These are phyloP conservation scores for Kuraishia capsulata DNA, from an alignment of 805 yeast genomes.

Conservation along the genomic window DNA sequence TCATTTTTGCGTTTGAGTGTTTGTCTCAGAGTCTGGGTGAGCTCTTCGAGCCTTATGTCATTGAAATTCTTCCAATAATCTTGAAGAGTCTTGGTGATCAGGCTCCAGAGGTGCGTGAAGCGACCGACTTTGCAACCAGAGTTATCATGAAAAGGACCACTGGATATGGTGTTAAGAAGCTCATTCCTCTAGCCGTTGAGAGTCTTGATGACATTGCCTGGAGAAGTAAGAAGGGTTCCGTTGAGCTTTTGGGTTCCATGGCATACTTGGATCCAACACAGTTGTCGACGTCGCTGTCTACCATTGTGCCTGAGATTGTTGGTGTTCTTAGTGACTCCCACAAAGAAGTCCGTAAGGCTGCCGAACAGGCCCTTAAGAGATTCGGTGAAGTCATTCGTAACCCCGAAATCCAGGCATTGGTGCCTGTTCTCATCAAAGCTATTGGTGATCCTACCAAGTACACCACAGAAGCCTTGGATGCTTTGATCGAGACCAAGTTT, in stretches of 20 bases:
- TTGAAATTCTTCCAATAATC: conserved; percentile 77
- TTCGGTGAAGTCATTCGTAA: conserved; percentile 97
- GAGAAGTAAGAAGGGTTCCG: conserved; percentile 96
- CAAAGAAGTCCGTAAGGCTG: conserved; percentile 94
- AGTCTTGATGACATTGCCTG: conserved; percentile 85
- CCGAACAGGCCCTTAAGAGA: conserved; percentile 76
- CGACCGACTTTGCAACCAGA: conserved; percentile 81
- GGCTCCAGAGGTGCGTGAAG: conserved; percentile 76
- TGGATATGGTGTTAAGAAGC: conserved; percentile 80
- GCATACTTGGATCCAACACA: conserved; percentile 95
- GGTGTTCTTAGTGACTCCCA: conserved; percentile 92
- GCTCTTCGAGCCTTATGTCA: conserved; percentile 87
- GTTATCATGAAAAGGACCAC: conserved; percentile 87
- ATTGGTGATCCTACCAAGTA: conserved; percentile 92
- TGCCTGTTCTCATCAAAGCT: conserved; percentile 80
- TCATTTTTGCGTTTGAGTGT: conserved; percentile 78
- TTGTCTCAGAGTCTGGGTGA: conserved; percentile 69
- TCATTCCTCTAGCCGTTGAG: conserved; percentile 84
- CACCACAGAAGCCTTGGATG: conserved; percentile 83
- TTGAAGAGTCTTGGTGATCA: conserved; percentile 80
- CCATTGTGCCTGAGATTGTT: conserved; percentile 93
- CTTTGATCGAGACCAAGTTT: conserved; percentile 81
- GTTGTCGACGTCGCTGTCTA: conserved; percentile 78
- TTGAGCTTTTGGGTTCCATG: conserved; percentile 93
- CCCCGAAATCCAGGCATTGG: conserved; percentile 91